A percentile compares a stretch with the other conserved stretches of the same genome.
These are phyloP conservation scores for Lumnitzera racemosa DNA, from an alignment of 345 rosid genomes.

Conservation along the genomic window DNA sequence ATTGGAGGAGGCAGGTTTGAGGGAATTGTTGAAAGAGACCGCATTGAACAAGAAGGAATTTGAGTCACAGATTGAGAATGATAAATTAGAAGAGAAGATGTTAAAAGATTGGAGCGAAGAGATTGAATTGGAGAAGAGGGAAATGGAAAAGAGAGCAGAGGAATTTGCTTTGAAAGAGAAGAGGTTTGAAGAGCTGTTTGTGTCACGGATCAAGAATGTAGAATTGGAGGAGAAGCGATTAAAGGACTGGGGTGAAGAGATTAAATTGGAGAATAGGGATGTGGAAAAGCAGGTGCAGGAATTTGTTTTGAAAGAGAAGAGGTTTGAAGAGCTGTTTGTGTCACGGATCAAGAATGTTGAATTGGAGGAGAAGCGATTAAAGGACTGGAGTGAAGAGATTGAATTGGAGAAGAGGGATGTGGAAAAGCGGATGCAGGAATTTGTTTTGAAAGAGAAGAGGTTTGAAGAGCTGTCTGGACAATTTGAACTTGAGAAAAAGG, in stretches of 20 bases:
- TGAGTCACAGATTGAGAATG: constrained; percentile 5
- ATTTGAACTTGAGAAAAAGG: constrained; percentile 10
- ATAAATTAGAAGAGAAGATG: constrained; percentile 16
- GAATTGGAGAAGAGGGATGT: constrained; percentile 14
- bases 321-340: constrained; percentile 5
- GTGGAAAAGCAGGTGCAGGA: constrained; percentile 11
- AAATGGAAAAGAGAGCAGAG: constrained; percentile 9
- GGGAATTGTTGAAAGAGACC: constrained; percentile 5
- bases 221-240: constrained; percentile 17
- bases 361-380: constrained; percentile 17
- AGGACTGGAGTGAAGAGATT: constrained; percentile 8
- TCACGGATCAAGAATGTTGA: constrained; percentile 8
- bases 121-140: constrained; percentile 18
- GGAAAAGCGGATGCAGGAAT: constrained; percentile 10
- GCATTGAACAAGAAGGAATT: constrained; percentile 24
- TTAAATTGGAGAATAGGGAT: constrained; percentile 15
- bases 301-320: constrained; percentile 21
- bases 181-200: constrained; percentile 8
- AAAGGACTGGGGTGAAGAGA: constrained; percentile 6
- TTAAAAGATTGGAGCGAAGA: constrained; percentile 5
- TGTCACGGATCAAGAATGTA: constrained; percentile 7
- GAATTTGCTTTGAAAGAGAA: constrained; percentile 21
- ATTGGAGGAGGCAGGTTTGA: neutral
- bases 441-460: constrained; percentile 22
- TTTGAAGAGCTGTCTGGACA: constrained; percentile 8